These are phyloP conservation scores for Oryza meridionalis DNA, from an alignment of 176 grass and related monocot species.

Conservation along the genomic window DNA sequence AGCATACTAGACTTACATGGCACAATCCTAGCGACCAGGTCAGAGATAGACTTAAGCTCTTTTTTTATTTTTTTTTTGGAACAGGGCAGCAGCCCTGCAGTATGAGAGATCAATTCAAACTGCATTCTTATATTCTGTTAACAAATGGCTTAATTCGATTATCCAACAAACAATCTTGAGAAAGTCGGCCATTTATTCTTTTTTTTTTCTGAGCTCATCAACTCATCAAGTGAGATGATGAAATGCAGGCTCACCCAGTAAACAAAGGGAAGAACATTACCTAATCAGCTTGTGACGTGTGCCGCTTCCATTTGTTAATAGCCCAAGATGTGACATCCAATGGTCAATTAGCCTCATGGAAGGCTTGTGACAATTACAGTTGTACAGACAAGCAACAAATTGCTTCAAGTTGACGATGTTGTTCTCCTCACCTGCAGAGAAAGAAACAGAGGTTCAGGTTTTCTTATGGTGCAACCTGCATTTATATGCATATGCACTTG, in stretches of 20 bases:
- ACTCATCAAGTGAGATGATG: neutral
- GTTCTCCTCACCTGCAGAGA: neutral
- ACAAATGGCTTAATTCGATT: slow-evolving; percentile 1
- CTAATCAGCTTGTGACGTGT: slow-evolving; percentile 41
- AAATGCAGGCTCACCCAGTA: slow-evolving; percentile 21
- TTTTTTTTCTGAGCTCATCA: neutral
- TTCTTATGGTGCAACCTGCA: neutral
- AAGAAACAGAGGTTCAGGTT: neutral
- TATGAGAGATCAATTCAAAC: slow-evolving; percentile 2
- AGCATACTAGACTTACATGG: neutral
- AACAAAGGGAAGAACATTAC: slow-evolving; percentile 15
- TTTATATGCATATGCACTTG: neutral
- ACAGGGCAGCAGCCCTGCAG: neutral
- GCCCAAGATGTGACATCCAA: slow-evolving; percentile 1
- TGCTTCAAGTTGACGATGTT: neutral
- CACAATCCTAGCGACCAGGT: slow-evolving; percentile 13
- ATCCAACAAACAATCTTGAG: neutral
- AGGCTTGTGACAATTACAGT: neutral
- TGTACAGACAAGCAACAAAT: neutral
- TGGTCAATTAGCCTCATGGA: slow-evolving; percentile 26
- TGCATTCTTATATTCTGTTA: neutral
- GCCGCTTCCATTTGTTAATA: slow-evolving; percentile 37
- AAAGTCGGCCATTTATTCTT: neutral
- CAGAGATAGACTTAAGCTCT: neutral
- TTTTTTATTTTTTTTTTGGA: neutral